phyloP scores from a whole-genome alignment of 1,284 basidiomycete genomes.

The Cystobasidium pallidum region DNA sequence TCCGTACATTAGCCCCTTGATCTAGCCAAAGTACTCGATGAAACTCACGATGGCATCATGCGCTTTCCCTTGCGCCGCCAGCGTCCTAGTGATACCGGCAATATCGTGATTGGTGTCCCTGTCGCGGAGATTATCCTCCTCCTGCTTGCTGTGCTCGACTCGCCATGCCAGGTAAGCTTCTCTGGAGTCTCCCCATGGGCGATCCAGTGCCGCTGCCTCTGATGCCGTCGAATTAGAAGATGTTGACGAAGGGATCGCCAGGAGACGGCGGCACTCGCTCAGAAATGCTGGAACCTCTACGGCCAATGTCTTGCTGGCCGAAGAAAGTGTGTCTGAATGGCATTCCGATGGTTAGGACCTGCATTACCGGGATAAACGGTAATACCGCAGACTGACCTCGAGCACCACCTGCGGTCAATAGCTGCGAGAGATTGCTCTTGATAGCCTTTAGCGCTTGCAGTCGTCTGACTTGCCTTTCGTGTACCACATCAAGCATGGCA shows the following conservation, averaged over 20 bases:
- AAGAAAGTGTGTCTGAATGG: slow-evolving; percentile 36
- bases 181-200: slow-evolving; percentile 28
- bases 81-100: neutral
- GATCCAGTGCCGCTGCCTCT: neutral
- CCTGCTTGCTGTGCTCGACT: slow-evolving; percentile 10
- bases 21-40: neutral
- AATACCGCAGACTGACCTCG: slow-evolving; percentile 16
- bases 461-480: slow-evolving; percentile 38
- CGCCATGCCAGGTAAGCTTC: slow-evolving; percentile 37
- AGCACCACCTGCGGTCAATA: slow-evolving; percentile 31
- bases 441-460: slow-evolving; percentile 30
- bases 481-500: slow-evolving; percentile 25
- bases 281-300: slow-evolving; percentile 13
- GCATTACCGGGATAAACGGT: neutral
- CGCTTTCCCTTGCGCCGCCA: slow-evolving; percentile 9
- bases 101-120: slow-evolving; percentile 1
- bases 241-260: slow-evolving; percentile 1
- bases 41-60: neutral
- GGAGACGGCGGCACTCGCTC: slow-evolving; percentile 2
- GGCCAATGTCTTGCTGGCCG: slow-evolving; percentile 17
- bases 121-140: neutral
- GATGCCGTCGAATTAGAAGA: slow-evolving; percentile 6
- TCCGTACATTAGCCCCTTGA: neutral
- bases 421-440: slow-evolving; percentile 32
- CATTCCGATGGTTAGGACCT: neutral